Base-by-base conservation (phyloP, 1,284 basidiomycete genomes). In the Coriolopsis trogii region DNA sequence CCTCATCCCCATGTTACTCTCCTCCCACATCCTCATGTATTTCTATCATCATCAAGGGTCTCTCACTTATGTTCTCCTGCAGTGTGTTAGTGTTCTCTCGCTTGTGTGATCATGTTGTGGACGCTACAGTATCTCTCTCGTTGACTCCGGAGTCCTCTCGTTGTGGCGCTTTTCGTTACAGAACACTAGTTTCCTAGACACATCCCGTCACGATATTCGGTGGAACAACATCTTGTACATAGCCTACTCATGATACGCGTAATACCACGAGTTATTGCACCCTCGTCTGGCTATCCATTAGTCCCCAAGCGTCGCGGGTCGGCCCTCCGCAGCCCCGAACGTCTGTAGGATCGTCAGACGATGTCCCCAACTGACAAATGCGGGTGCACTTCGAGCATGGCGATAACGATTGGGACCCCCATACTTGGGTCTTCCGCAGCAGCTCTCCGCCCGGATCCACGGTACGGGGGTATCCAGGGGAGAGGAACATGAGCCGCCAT, bases 101-200 rank as follows among this genome's bases (percentile, higher is more conserved):
- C 46, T 33, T 25, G 41, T 46, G 31, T 46, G 44, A 49, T n/a
- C n/a, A n/a, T 48, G 29, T 26, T 49, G 30, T 40, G 23, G 47
- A n/a, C 37, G 10, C 20, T 18, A n/a, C n/a, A n/a, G n/a, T n/a
- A n/a, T 39, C 49, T 24, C 26, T 34, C 37, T 40, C 42, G 31
- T 52, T 40, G 46, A 31, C 48, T 37, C 25, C 49, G 39, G 39
- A 46, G 33, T 34, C 33, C 20, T 47, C n/a, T 36, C 29, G 36
- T 46, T 50, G 31, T 25, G 49, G 30, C 41, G 33, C 34, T 9
- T 29, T 46, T 31, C 34, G n/a, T 20, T 41, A 25, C 31, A 52
- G 53, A 44, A 53, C 51, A 41, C 34, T 37, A 26, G 41, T 45
- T 43, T 46, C 46, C 42, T 59, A 59, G 58, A 59, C 51, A 49